Conservation (phyloP, 306 rosid genomes). For the Argentina anserina region DNA sequence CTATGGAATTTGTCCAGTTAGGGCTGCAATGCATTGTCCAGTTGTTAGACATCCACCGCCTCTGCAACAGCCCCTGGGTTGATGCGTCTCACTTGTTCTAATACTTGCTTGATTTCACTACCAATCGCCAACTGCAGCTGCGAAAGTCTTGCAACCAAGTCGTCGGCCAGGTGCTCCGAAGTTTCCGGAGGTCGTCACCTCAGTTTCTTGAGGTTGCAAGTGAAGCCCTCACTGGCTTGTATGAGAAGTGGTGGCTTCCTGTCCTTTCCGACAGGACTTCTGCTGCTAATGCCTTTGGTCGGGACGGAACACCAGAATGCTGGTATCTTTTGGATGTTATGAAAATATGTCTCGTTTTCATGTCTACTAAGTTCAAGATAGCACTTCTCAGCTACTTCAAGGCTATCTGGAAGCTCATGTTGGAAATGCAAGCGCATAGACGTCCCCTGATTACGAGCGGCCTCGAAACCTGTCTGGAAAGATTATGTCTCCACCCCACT, state of each 20-base stretch:
- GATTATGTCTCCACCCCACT: constrained; percentile 36
- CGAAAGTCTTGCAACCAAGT: not conserved
- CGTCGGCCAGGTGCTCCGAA: not conserved
- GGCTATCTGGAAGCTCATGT: too few relatives aligned
- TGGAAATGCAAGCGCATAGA: too few relatives aligned
- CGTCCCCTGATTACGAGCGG: constrained; percentile 24
- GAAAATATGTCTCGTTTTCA: constrained; percentile 63
- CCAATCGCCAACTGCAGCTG: not conserved
- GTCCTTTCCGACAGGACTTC: not conserved
- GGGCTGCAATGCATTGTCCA: not conserved
- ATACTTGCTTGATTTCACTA: not conserved
- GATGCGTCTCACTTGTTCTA: not conserved
- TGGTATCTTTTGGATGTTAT: constrained; percentile 65
- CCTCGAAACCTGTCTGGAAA: constrained; percentile 26
- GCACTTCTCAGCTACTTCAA: constrained; percentile 54
- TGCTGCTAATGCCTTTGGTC: constrained; percentile 58
- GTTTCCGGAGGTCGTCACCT: not conserved
- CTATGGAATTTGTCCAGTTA: not conserved
- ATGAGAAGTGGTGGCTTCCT: constrained; percentile 37
- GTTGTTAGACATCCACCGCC: not conserved
- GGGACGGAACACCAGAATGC: not conserved
- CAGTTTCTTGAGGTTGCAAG: constrained; percentile 43
- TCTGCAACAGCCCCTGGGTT: not conserved
- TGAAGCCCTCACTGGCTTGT: constrained; percentile 46
- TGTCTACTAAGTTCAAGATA: constrained; percentile 57